These are phyloP conservation scores for Tetrahymena elliotti DNA, from an alignment of 73 alveolate species.

Conservation along the genomic window DNA sequence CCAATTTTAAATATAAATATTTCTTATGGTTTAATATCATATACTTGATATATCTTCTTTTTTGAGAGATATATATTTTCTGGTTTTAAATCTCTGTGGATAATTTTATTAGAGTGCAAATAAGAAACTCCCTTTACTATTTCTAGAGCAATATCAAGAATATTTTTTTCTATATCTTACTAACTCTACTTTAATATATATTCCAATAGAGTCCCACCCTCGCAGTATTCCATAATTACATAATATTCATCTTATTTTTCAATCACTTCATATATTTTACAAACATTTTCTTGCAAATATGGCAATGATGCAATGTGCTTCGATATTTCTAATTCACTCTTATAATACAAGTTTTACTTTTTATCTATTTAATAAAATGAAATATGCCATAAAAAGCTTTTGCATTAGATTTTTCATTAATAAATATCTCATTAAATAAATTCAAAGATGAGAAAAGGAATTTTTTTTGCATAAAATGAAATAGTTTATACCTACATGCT, in stretches of 20 bases:
- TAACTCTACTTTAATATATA: not conserved
- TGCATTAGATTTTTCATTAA: no score
- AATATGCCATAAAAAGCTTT: not conserved
- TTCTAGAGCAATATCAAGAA: not conserved
- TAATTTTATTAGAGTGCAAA: not conserved
- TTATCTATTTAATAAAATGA: not conserved
- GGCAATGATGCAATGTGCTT: not conserved
- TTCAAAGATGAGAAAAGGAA: no score
- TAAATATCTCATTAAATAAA: no score
- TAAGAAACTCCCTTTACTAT: not conserved
- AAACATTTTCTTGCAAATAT: not conserved
- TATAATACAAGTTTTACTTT: not conserved
- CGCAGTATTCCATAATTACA: not conserved
- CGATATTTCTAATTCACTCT: not conserved
- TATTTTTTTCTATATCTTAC: not conserved
- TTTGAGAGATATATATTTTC: not conserved
- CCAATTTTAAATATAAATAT: not conserved
- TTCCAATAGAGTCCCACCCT: not conserved
- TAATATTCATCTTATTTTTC: not conserved
- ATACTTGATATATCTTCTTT: not conserved
- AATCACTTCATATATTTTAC: not conserved
- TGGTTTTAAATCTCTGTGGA: not conserved
- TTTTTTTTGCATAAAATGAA: no score
- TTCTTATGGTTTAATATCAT: not conserved
- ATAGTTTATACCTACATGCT: not conserved